These are phyloP conservation scores for Guyanaporus albipodus DNA, from an alignment of 768 basidiomycete genomes.

Conservation along the genomic window DNA sequence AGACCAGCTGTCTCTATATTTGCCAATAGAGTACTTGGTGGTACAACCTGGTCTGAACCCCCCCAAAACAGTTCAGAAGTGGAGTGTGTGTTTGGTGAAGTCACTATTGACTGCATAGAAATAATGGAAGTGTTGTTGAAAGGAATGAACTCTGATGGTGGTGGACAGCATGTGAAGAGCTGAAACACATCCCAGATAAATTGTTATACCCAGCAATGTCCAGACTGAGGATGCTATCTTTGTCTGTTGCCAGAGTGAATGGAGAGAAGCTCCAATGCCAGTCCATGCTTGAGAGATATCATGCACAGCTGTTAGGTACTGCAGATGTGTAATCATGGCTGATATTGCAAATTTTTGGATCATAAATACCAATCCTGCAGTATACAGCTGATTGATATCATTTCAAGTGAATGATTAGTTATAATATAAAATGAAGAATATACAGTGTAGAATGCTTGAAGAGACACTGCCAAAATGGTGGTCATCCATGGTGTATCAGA, in stretches of 20 bases:
- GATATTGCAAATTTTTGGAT: constrained; percentile 19
- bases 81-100: constrained; percentile 9
- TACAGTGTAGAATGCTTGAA: constrained; percentile 5
- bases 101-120: background rate
- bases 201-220: constrained; percentile 8
- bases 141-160: constrained; percentile 13
- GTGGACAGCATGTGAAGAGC: constrained; percentile 21
- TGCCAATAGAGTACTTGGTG: background rate
- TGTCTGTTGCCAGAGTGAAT: constrained; percentile 15
- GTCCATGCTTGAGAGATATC: constrained; percentile 21
- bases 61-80: background rate
- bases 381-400: constrained; percentile 7
- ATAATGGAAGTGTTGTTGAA: constrained; percentile 4
- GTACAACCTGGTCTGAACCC: background rate
- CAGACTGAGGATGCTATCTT: constrained; percentile 8
- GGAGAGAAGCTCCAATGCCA: constrained; percentile 19
- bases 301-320: constrained; percentile 20
- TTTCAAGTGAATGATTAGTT: background rate
- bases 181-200: constrained; percentile 17
- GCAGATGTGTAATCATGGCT: background rate
- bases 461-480: background rate
- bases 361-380: constrained; percentile 17
- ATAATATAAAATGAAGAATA: background rate
- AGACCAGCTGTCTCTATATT: constrained; percentile 3
- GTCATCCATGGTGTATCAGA: background rate